Conservation (phyloP, 441 rosid genomes). For the Flueggea neowawraea region DNA sequence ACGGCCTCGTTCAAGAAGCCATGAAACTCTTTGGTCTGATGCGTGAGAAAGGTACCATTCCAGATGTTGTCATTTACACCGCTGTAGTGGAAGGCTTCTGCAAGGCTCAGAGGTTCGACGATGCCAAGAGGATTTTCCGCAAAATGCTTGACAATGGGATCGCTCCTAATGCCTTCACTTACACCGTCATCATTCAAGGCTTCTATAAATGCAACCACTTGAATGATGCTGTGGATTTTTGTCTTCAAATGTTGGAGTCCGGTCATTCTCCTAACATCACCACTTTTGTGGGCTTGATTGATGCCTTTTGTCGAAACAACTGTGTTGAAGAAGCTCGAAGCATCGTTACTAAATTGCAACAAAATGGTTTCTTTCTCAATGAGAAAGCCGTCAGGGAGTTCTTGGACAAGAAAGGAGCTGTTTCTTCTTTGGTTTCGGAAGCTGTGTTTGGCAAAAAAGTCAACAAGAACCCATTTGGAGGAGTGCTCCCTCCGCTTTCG, state of each 20-base stretch:
- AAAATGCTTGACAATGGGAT: slow-evolving; percentile 76
- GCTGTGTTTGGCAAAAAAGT: slow-evolving; percentile 62
- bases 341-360: slow-evolving; percentile 35
- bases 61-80: slow-evolving; percentile 88
- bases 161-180: slow-evolving; percentile 72
- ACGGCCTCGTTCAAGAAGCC: slow-evolving; percentile 87
- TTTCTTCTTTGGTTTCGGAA: slow-evolving; percentile 62
- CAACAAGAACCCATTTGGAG: slow-evolving; percentile 31
- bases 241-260: slow-evolving; percentile 69
- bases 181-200: slow-evolving; percentile 63
- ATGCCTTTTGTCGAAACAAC: slow-evolving; percentile 58
- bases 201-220: slow-evolving; percentile 45
- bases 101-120: slow-evolving; percentile 73
- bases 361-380: slow-evolving; percentile 64
- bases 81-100: slow-evolving; percentile 91
- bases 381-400: slow-evolving; percentile 73
- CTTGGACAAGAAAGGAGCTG: slow-evolving; percentile 68
- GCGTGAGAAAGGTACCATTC: slow-evolving; percentile 86
- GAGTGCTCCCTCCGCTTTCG: not conserved
- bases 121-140: slow-evolving; percentile 79
- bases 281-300: slow-evolving; percentile 86
- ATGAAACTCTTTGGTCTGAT: slow-evolving; percentile 82
- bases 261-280: slow-evolving; percentile 76
- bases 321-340: slow-evolving; percentile 57
- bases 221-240: slow-evolving; percentile 62